A percentile compares a stretch with the other conserved stretches of the same genome.
Conservation (phyloP, 768 basidiomycete genomes). For the Xerocomus potaroensis region DNA sequence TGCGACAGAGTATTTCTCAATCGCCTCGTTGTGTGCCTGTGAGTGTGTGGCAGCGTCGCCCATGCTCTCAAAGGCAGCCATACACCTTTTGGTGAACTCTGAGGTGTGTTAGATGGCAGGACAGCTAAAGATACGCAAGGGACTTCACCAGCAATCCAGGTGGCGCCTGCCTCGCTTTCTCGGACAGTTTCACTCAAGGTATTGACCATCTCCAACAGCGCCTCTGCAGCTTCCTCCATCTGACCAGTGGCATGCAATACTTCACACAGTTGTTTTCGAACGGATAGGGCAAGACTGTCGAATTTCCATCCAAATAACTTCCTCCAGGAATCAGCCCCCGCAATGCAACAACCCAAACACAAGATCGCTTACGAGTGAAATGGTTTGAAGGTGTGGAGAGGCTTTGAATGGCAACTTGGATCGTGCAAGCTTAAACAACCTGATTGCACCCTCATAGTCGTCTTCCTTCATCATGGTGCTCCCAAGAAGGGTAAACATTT, state of each 20-base stretch:
- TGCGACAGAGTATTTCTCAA: slow-evolving; percentile 13
- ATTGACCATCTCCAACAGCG: slow-evolving; percentile 7
- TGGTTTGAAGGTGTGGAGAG: slow-evolving; percentile 2
- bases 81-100: slow-evolving; percentile 8
- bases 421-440: slow-evolving; percentile 7
- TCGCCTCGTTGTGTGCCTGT: slow-evolving; percentile 8
- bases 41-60: slow-evolving; percentile 9
- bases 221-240: slow-evolving; percentile 10
- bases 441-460: slow-evolving; percentile 11
- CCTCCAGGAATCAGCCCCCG: not conserved
- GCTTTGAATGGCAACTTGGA: not conserved
- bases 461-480: slow-evolving; percentile 3
- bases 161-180: not conserved
- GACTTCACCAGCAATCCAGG: slow-evolving; percentile 7
- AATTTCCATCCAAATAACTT: slow-evolving; percentile 16
- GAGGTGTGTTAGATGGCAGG: not conserved
- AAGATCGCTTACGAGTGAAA: slow-evolving; percentile 11
- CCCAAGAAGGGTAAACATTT: slow-evolving; percentile 13
- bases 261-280: slow-evolving; percentile 11
- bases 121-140: not conserved
- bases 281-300: slow-evolving; percentile 5
- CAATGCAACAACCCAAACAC: not conserved
- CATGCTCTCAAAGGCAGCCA: slow-evolving; percentile 6
- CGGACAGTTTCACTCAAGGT: slow-evolving; percentile 1
- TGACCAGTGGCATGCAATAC: slow-evolving; percentile 6